These are phyloP conservation scores for Pichia inconspicua DNA, from an alignment of 1,139 yeast species.

Conservation along the genomic window DNA sequence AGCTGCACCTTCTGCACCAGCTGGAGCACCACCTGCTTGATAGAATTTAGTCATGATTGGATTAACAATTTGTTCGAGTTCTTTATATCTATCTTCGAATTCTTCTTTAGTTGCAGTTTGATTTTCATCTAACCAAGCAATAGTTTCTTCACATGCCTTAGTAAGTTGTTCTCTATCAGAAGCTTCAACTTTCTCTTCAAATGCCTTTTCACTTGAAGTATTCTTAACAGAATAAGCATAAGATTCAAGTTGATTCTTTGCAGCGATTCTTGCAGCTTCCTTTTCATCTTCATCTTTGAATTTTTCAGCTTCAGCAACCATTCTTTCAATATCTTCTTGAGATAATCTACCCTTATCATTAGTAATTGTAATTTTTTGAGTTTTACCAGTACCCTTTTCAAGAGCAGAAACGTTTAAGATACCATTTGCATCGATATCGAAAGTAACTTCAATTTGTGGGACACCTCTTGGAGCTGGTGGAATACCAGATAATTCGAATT, in stretches of 20 bases:
- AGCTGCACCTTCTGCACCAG: slow-evolving; percentile 32
- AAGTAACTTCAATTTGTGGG: slow-evolving; percentile 88
- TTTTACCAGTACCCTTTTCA: slow-evolving; percentile 97
- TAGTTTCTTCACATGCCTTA: slow-evolving; percentile 36
- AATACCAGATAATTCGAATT: slow-evolving; percentile 93
- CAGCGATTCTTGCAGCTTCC: slow-evolving; percentile 97
- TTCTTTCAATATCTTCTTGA: slow-evolving; percentile 92
- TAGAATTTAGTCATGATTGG: slow-evolving; percentile 59
- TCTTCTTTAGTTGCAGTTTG: slow-evolving; percentile 45
- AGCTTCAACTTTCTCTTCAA: slow-evolving; percentile 39
- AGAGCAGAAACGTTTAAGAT: slow-evolving; percentile 96
- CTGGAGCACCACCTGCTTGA: slow-evolving; percentile 46
- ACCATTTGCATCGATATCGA: slow-evolving; percentile 92
- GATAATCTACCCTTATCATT: slow-evolving; percentile 99
- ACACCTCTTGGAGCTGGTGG: slow-evolving; percentile 96
- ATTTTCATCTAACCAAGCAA: slow-evolving; percentile 40
- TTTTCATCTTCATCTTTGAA: slow-evolving; percentile 97
- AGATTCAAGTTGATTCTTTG: slow-evolving; percentile 96
- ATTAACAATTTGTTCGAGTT: slow-evolving; percentile 53
- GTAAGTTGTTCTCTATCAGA: slow-evolving; percentile 36
- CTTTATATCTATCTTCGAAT: slow-evolving; percentile 53
- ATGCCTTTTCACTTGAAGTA: slow-evolving; percentile 62
- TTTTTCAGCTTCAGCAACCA: slow-evolving; percentile 95
- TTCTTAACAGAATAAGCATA: slow-evolving; percentile 94
- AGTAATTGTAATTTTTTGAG: slow-evolving; percentile 97